Base-by-base conservation (phyloP, 2,329 filamentous ascomycete species). In the Fusarium sp. region DNA sequence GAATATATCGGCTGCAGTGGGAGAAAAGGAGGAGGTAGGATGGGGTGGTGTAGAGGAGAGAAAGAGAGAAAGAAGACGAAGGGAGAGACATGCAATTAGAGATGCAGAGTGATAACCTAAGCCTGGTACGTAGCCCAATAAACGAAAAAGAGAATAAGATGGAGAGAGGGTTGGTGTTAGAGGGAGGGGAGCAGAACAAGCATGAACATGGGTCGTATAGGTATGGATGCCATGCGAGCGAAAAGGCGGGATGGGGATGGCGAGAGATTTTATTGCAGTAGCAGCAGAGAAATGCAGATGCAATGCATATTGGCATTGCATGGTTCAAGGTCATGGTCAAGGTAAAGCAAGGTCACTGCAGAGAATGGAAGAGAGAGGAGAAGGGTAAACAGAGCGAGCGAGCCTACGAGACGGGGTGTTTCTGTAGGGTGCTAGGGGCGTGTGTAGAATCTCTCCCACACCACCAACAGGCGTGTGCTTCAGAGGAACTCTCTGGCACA, bases 241-340 rank as follows among this genome's bases (percentile, higher is more conserved):
- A 70, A 68, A 68, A 66, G 70, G 70, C 70, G 70, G 70, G 60
- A 72, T 70, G 70, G 52, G 58, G 66, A 64, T 60, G 65, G 66
- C 70, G 70, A 72, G 70, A 72, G 70, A 70, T 72, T 72, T 72
- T 72, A 70, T 72, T 65, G 36, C 62, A 62, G 50, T 57, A 57
- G 52, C 58, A 73, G 65, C 39, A 65, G 41, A 47, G 42, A 59
- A 25, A 66, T 27, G 53, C 53, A 56, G 53, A 67, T 67, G 62
- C 46, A 64, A 53, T 62, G 63, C 63, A 65, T 56, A 70, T 44
- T 39, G 62, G 52, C 58, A 72, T 58, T 47, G 38, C 53, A 65
- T 66, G 45, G 35, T 66, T 66, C 69, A 56, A 57, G 69, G 69
- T 65, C 66, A 66, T 62, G 59, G 59, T 39, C 62, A 64, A 55